phyloP scores from a whole-genome alignment of 768 basidiomycete species.

The Termitomyces bulborhizus region DNA sequence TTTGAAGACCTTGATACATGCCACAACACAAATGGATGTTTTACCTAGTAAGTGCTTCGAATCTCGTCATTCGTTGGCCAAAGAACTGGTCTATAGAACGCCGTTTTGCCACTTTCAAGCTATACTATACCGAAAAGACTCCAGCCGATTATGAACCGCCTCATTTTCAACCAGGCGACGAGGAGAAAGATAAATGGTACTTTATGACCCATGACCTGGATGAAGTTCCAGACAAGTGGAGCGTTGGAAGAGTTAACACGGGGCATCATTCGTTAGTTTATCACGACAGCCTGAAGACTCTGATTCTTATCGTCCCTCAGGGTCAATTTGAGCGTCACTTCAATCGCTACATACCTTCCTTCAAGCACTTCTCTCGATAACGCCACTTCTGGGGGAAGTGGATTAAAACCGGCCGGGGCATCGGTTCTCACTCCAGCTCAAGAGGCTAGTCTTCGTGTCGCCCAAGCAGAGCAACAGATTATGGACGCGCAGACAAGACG shows the following conservation, averaged over 20 bases:
- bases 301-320: constrained; percentile 25
- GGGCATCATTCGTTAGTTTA: constrained; percentile 63
- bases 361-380: constrained; percentile 49
- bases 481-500: constrained; percentile 57
- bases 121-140: constrained; percentile 76
- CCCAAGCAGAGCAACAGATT: constrained; percentile 54
- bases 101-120: constrained; percentile 84
- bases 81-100: constrained; percentile 39
- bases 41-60: constrained; percentile 56
- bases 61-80: not conserved
- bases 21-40: constrained; percentile 75
- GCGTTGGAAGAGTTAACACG: constrained; percentile 60
- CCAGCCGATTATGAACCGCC: constrained; percentile 84
- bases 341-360: constrained; percentile 70
- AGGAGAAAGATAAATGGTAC: constrained; percentile 68
- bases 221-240: constrained; percentile 72
- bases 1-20: constrained; percentile 70
- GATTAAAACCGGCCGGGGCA: constrained; percentile 20
- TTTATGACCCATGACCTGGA: constrained; percentile 71
- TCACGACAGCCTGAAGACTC: not conserved
- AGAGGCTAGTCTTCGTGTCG: constrained; percentile 45
- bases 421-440: constrained; percentile 49
- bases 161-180: constrained; percentile 67
- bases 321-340: constrained; percentile 65
- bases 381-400: constrained; percentile 47